A percentile compares a stretch with the other conserved stretches of the same genome.
phyloP scores from a whole-genome alignment of 441 rosid genomes.

The Erodium texanum region DNA sequence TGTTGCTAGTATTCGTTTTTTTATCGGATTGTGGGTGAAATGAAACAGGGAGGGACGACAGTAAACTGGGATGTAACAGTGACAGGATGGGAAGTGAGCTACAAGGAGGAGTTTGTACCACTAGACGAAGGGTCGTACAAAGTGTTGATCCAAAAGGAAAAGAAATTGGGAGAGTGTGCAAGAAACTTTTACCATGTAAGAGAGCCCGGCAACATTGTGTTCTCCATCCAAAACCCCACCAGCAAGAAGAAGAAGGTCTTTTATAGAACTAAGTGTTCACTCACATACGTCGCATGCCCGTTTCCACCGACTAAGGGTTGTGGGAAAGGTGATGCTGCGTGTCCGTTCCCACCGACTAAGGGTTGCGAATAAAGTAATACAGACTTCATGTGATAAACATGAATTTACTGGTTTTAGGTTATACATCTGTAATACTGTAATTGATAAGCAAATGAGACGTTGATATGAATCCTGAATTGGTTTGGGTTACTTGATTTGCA shows the following conservation, averaged over 20 bases:
- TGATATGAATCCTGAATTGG: neutral
- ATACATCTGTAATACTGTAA: no score
- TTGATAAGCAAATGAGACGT: no score
- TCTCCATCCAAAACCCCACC: neutral
- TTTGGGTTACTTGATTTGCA: neutral
- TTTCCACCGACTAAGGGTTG: no score
- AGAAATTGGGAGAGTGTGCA: neutral
- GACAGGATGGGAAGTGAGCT: neutral
- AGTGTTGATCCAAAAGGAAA: neutral
- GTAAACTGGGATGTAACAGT: neutral
- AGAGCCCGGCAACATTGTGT: neutral
- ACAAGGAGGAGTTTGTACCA: slow-evolving; percentile 1
- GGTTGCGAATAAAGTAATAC: no score
- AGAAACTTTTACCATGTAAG: neutral
- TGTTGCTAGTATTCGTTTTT: neutral
- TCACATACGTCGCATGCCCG: neutral
- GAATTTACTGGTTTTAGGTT: no score
- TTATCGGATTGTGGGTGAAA: neutral
- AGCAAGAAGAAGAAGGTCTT: neutral
- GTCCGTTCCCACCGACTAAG: no score
- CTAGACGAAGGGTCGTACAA: neutral
- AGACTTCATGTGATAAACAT: no score
- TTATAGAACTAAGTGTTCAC: neutral
- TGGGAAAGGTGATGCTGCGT: no score
- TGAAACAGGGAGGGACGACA: neutral